Evolutionary conservation across 2,329 filamentous ascomycete species (phyloP), one percentile per base, ranked within the genome.

Genomic region (Gnomoniopsis sp.): DNA sequence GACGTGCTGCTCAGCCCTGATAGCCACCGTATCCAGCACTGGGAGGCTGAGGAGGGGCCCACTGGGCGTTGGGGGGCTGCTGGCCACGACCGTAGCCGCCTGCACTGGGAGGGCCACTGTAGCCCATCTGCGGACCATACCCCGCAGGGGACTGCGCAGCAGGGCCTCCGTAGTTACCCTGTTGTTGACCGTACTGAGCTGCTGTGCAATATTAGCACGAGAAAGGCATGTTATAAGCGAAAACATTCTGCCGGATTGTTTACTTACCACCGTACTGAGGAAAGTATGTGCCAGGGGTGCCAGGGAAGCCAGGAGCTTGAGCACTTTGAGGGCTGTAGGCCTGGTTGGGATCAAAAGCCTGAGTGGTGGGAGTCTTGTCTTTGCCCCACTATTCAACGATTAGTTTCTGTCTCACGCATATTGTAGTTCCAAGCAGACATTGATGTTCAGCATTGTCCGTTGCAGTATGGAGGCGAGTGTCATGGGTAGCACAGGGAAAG

Each of bases 211-310:
- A 81, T 88, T 81, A 88, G 87, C 26, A 54, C 46, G 36, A 47
- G 78, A 62, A 73, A 75, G 62, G 81, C 43, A 4, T 8, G 11
- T 6, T 8, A n/a, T 50, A 23, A 23, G 15, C 19, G 12, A 21
- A 34, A 21, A 17, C 17, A 23, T 21, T n/a, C 22, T 6, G 44
- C 12, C 3, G 44, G 21, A 14, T 23, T 21, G 6, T 44, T 59
- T 56, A 79, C 81, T 75, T 84, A 83, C 90, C 90, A 71, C 89
- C 88, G 72, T 98, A 98, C 77, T 98, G 95, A 65, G 93, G 92
- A 75, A 97, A 98, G 79, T 91, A 97, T 38, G 83, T 80, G 59
- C 86, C 88, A 48, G 91, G 89, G 48, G 91, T 90, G 67, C 88
- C 90, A 64, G 90, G 88, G 70, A 88, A 96, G 57, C 81, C 87